These are phyloP conservation scores for Elongisporangium anandrum DNA, from an alignment of 352 stramenopile genomes.

Conservation along the genomic window DNA sequence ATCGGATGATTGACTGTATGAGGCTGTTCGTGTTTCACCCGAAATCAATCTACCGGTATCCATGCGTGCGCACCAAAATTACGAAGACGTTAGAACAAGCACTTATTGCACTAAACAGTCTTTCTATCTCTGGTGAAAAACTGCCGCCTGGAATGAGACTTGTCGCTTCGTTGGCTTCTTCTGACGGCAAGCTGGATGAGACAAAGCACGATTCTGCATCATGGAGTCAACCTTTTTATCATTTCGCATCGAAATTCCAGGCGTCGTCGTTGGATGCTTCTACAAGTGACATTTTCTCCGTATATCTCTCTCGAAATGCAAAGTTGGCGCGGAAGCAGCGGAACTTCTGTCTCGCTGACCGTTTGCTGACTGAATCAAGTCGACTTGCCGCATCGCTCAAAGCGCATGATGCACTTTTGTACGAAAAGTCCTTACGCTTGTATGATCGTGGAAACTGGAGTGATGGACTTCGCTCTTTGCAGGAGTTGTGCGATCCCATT, in stretches of 20 bases:
- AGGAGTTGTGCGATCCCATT: slow-evolving; percentile 16
- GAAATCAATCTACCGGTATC: background rate
- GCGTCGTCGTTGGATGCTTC: background rate
- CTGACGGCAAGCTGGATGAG: slow-evolving; percentile 16
- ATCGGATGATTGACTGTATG: background rate
- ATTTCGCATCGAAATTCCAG: background rate
- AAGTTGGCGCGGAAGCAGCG: slow-evolving; percentile 46
- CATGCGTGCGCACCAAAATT: background rate
- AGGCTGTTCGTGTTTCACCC: background rate
- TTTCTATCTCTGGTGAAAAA: background rate
- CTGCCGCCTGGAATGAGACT: background rate
- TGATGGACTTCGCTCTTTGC: slow-evolving; percentile 24
- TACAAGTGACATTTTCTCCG: background rate
- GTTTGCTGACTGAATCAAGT: slow-evolving; percentile 25
- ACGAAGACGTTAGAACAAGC: background rate
- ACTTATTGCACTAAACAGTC: background rate
- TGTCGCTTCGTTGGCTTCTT: background rate
- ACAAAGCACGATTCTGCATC: slow-evolving; percentile 25
- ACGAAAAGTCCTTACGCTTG: slow-evolving; percentile 41
- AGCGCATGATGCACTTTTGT: slow-evolving; percentile 5
- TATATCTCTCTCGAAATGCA: slow-evolving; percentile 27
- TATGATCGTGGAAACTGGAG: slow-evolving; percentile 22
- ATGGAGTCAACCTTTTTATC: slow-evolving; percentile 26
- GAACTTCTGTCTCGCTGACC: slow-evolving; percentile 36
- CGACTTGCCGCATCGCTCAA: background rate